Evolutionary conservation across 306 rosid genomes (phyloP).

Genomic region (Trichosanthes truncata): DNA sequence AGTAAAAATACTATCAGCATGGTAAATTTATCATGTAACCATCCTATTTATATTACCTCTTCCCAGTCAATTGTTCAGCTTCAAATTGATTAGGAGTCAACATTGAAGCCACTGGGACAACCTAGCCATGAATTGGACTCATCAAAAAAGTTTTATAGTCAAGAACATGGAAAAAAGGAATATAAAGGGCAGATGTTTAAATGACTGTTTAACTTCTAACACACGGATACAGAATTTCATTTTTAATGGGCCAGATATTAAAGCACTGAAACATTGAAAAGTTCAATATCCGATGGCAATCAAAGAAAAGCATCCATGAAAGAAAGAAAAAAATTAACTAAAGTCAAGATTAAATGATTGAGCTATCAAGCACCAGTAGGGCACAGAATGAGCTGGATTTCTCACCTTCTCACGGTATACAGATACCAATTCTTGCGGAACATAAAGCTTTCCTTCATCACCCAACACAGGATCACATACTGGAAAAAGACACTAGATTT

Average conservation of each 20-base stretch:
- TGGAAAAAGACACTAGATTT: slow-evolving; percentile 18
- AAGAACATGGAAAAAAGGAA: neutral
- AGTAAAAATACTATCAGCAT: slow-evolving; percentile 2
- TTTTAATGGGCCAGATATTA: neutral
- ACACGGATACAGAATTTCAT: neutral
- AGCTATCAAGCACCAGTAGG: neutral
- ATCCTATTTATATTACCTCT: slow-evolving; percentile 38
- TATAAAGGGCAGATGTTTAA: neutral
- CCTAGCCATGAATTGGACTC: slow-evolving; percentile 35
- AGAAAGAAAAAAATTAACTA: neutral
- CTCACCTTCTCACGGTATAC: slow-evolving; percentile 89
- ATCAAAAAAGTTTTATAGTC: slow-evolving; percentile 5
- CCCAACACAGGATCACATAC: slow-evolving; percentile 99
- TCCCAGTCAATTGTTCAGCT: slow-evolving; percentile 76
- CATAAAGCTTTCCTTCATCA: slow-evolving; percentile 91
- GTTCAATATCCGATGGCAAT: neutral
- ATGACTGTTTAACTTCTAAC: neutral
- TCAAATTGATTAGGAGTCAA: slow-evolving; percentile 97
- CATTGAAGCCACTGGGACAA: slow-evolving; percentile 93
- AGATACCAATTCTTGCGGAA: slow-evolving; percentile 70
- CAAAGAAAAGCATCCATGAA: neutral
- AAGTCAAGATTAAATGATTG: neutral
- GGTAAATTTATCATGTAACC: slow-evolving; percentile 7
- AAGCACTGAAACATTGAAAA: neutral
- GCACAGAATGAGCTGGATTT: neutral